Evolutionary conservation across 805 yeast species (phyloP), one percentile per base, ranked within the genome.

Genomic region (Myxozyma melibiosi): DNA sequence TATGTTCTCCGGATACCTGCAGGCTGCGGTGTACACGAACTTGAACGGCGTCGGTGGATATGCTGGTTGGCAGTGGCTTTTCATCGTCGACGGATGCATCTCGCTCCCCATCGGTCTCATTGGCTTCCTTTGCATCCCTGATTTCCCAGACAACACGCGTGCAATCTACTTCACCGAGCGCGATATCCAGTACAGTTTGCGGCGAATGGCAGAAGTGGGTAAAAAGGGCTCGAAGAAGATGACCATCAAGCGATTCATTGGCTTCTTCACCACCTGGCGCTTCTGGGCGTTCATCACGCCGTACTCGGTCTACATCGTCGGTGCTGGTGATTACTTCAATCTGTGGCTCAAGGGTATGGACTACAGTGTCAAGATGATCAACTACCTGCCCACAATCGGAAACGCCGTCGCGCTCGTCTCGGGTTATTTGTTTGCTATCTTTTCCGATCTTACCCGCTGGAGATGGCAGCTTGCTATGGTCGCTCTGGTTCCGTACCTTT

Each of bases 21-120:
- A 84, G 64, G 81, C 85, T 18, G 80, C 84, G 8, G 77, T 84
- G 27, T 78, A 73, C 57, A 65, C 74, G 22, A 64, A 71, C 41
- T 67, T 85, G 63, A 71, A 76, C 51, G 88, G 85, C 28, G 72
- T 68, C 7, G 66, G 69, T 45, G 89, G 89, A 0, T 71, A 80
- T 11, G 76, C 77, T 7, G 83, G 88, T 13, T 86, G 90, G 90
- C 77, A 84, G 73, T 86, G 90, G 90, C 80, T 83, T 66, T 85
- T 83, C 66, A 80, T 86, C 44, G 76, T 86, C 59, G 88, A 84
- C 67, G 85, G 84, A 11, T 65, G 80, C 46, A 77, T 86, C 47
- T 80, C 86, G 4, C 66, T 84, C 27, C 81, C 76, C 1, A 79
- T 86, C 38, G 86, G 85, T 7, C 8, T 85, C 6, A 58, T 80